A percentile compares a stretch with the other conserved stretches of the same genome.
phyloP scores from a whole-genome alignment of 1,139 yeast species.

The Pichia sp. region DNA sequence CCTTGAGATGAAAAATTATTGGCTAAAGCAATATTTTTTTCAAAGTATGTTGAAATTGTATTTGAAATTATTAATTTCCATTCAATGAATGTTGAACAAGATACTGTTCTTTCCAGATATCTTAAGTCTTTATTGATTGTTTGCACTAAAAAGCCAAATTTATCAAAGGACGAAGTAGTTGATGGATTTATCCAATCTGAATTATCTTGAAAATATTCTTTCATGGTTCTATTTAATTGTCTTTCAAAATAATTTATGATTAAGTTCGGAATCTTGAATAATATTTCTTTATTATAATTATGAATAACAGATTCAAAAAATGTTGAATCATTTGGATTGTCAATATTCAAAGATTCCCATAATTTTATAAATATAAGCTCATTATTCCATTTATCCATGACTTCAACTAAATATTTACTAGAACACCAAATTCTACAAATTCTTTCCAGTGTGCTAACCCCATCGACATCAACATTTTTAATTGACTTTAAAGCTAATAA shows the following conservation, averaged over 20 bases:
- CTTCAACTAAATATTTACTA: conserved; percentile 43
- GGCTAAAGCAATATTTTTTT: conserved; percentile 25
- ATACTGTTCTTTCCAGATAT: conserved; percentile 32
- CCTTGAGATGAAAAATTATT: conserved; percentile 57
- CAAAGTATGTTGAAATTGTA: conserved; percentile 36
- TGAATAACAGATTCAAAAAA: conserved; percentile 49
- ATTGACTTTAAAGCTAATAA: conserved; percentile 43
- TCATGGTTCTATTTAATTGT: conserved; percentile 45
- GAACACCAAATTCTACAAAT: conserved; percentile 60
- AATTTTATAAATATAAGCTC: conserved; percentile 59
- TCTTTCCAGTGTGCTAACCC: conserved; percentile 42
- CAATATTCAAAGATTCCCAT: conserved; percentile 36
- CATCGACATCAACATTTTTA: conserved; percentile 23
- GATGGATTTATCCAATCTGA: conserved; percentile 19
- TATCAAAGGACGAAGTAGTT: background rate
- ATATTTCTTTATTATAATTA: conserved; percentile 40
- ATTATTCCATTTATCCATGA: conserved; percentile 58
- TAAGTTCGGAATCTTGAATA: conserved; percentile 32
- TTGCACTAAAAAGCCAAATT: conserved; percentile 34
- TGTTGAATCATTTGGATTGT: conserved; percentile 27
- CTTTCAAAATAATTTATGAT: conserved; percentile 42
- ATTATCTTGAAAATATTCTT: conserved; percentile 42
- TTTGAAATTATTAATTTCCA: conserved; percentile 38
- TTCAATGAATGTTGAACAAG: conserved; percentile 21
- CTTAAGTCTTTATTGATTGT: conserved; percentile 35